phyloP scores from a whole-genome alignment of 306 rosid species.

The Betula pendula region DNA sequence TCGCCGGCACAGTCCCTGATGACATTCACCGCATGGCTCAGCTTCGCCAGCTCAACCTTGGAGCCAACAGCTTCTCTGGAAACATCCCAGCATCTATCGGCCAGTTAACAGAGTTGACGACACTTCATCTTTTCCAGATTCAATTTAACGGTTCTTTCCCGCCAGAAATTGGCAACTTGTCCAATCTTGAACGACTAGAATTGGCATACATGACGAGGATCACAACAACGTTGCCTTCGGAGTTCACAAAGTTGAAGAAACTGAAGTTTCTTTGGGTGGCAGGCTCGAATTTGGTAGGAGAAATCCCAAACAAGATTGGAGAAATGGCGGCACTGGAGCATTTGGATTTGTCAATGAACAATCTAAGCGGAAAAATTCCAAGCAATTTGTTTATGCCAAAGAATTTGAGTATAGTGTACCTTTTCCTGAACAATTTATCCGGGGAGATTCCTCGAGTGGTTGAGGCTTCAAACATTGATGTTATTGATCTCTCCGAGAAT shows the following conservation, averaged over 20 bases:
- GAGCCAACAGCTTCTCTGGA: constrained; percentile 46
- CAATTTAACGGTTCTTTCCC: constrained; percentile 50
- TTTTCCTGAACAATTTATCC: constrained; percentile 41
- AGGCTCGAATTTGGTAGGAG: constrained; percentile 46
- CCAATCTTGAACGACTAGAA: constrained; percentile 47
- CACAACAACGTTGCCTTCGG: constrained; percentile 34
- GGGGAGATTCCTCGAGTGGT: constrained; percentile 54
- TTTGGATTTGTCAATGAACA: constrained; percentile 41
- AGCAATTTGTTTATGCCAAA: constrained; percentile 41
- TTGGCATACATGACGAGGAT: constrained; percentile 26
- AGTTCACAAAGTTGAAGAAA: constrained; percentile 50
- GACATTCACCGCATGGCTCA: constrained; percentile 17
- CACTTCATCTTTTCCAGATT: constrained; percentile 29
- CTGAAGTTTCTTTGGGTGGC: constrained; percentile 41
- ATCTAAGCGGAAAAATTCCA: constrained; percentile 53
- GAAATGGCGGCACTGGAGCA: constrained; percentile 51
- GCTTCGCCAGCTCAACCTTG: constrained; percentile 47
- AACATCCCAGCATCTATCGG: constrained; percentile 59
- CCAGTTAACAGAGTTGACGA: constrained; percentile 36
- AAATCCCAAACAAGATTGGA: constrained; percentile 56
- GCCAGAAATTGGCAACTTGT: constrained; percentile 56
- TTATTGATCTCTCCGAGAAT: constrained; percentile 50
- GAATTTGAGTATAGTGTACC: constrained; percentile 42
- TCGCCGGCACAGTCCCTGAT: constrained; percentile 48
- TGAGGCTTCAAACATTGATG: constrained; percentile 40